A percentile compares a stretch with the other conserved stretches of the same genome.
Conservation (phyloP, 2,329 filamentous ascomycete genomes). For the Penicillium olsonii region DNA sequence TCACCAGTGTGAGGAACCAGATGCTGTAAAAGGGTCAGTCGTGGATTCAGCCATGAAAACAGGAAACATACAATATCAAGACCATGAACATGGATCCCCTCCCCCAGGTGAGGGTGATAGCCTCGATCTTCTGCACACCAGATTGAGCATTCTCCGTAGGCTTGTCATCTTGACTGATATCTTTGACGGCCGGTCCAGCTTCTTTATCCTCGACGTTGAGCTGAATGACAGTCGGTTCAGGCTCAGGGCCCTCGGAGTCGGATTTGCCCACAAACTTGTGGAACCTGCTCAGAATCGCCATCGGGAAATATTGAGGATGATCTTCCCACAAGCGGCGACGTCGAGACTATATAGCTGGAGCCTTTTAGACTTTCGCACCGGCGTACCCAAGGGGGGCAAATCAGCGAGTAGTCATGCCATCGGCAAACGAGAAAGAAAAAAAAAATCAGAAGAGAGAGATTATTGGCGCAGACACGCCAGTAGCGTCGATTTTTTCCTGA, state of each 20-base stretch:
- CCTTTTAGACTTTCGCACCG: not conserved
- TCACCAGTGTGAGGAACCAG: constrained; percentile 43
- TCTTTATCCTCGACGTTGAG: constrained; percentile 6
- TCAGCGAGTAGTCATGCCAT: too few relatives aligned
- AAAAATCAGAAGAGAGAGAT: too few relatives aligned
- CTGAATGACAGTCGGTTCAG: constrained; percentile 1
- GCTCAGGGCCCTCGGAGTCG: not conserved
- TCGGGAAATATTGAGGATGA: not conserved
- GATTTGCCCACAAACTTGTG: constrained; percentile 5
- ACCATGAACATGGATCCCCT: constrained; percentile 3
- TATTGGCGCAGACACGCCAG: too few relatives aligned
- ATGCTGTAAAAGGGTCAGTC: constrained; percentile 30
- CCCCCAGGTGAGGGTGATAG: constrained; percentile 3
- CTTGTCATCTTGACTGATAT: not conserved
- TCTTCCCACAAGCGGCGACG: too few relatives aligned
- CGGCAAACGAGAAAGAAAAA: too few relatives aligned
- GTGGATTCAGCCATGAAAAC: not conserved
- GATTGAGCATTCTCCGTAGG: constrained; percentile 3
- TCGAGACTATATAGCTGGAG: not conserved
- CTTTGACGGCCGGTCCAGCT: not conserved
- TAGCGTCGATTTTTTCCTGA: too few relatives aligned
- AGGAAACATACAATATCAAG: constrained; percentile 1
- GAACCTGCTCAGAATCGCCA: constrained; percentile 2
- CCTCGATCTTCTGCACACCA: constrained; percentile 8
- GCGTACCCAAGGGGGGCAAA: too few relatives aligned